These are phyloP conservation scores for Globisporangium spiculum DNA, from an alignment of 352 stramenopile species.

Conservation along the genomic window DNA sequence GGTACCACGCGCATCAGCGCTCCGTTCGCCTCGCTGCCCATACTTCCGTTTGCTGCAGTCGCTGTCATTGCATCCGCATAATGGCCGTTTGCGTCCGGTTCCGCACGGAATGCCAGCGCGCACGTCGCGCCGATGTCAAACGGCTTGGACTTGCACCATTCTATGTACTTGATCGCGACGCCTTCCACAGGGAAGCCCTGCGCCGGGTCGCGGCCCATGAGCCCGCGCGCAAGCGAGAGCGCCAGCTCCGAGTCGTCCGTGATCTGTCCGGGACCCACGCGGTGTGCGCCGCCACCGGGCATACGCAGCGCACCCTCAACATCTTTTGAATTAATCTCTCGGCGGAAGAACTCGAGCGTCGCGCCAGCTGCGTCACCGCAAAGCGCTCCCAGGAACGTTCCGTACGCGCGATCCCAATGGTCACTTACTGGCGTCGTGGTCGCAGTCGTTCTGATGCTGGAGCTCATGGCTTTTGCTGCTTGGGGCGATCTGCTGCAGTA, in stretches of 20 bases:
- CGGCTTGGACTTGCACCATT: slow-evolving; percentile 34
- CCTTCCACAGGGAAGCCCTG: slow-evolving; percentile 37
- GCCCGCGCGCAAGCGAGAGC: slow-evolving; percentile 35
- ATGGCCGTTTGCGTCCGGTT: slow-evolving; percentile 14
- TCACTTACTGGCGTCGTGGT: background rate
- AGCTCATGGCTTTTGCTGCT: slow-evolving; percentile 1
- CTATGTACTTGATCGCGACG: slow-evolving; percentile 34
- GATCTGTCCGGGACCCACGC: slow-evolving; percentile 43
- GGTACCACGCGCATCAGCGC: slow-evolving; percentile 52
- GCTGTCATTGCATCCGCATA: slow-evolving; percentile 16
- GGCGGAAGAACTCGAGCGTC: slow-evolving; percentile 44
- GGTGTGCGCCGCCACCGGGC: slow-evolving; percentile 44
- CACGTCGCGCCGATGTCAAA: slow-evolving; percentile 62
- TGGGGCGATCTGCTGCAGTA: background rate
- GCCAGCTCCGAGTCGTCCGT: slow-evolving; percentile 66
- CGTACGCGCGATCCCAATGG: slow-evolving; percentile 33
- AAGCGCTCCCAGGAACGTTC: slow-evolving; percentile 44
- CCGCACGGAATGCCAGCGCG: slow-evolving; percentile 30
- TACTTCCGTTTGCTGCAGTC: slow-evolving; percentile 14
- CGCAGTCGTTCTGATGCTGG: background rate
- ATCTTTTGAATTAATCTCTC: slow-evolving; percentile 24
- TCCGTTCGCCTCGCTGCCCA: slow-evolving; percentile 48
- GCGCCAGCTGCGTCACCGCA: slow-evolving; percentile 52
- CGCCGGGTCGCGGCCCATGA: slow-evolving; percentile 22
- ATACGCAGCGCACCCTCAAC: slow-evolving; percentile 39